A percentile compares a stretch with the other conserved stretches of the same genome.
These are phyloP conservation scores for thale cress (Arabidopsis thaliana) DNA, from an alignment of 345 rosid species.

Conservation along the genomic window DNA sequence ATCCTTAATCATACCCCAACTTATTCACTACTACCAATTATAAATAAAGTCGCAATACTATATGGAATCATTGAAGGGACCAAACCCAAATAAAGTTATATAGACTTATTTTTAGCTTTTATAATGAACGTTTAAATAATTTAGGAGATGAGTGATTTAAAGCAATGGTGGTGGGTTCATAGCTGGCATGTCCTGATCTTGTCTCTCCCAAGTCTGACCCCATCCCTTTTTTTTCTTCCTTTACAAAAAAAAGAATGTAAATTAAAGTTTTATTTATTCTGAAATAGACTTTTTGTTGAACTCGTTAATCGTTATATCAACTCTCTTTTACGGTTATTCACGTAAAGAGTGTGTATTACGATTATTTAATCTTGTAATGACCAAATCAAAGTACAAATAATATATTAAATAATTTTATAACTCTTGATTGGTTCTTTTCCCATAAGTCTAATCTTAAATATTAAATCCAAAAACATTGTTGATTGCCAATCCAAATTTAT, in stretches of 20 bases:
- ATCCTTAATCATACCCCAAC: conserved; percentile 46
- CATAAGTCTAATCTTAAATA: background rate
- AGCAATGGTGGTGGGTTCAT: conserved; percentile 46
- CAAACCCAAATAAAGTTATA: conserved; percentile 34
- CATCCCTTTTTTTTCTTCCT: background rate
- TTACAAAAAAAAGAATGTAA: background rate
- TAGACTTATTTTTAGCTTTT: background rate
- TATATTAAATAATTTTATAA: background rate
- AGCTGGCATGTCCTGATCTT: conserved; percentile 48
- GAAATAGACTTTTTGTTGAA: background rate
- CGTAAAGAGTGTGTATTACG: conserved; percentile 28
- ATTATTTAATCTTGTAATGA: background rate
- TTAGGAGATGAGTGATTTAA: conserved; percentile 36
- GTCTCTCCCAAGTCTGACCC: conserved; percentile 39
- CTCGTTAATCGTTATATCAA: conserved; percentile 13
- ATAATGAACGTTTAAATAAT: conserved; percentile 33
- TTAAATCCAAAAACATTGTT: background rate
- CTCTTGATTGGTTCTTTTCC: background rate
- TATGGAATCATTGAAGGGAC: conserved; percentile 38
- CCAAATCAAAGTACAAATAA: background rate
- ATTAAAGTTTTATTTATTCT: background rate
- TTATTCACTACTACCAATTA: conserved; percentile 26
- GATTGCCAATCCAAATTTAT: background rate
- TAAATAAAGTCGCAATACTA: conserved; percentile 20
- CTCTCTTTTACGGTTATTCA: conserved; percentile 23